Evolutionary conservation across 345 rosid species (phyloP).

Genomic region (Lumnitzera littorea): DNA sequence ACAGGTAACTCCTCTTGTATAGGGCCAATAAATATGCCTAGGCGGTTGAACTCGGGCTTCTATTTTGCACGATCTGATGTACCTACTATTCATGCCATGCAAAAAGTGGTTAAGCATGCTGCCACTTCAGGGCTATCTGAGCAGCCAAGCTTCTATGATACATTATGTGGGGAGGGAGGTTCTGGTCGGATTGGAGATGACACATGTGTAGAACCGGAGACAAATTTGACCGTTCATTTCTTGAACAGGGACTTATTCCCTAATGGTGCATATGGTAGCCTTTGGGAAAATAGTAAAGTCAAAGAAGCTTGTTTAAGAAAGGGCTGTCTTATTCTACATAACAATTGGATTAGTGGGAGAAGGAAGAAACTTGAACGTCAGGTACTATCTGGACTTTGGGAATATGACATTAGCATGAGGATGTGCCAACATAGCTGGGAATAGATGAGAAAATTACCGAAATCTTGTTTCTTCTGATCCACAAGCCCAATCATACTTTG

Average conservation of each 20-base stretch:
- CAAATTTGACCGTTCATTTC: constrained; percentile 61
- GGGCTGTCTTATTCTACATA: constrained; percentile 69
- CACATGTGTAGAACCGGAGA: constrained; percentile 59
- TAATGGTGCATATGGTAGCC: constrained; percentile 69
- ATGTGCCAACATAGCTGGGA: constrained; percentile 48
- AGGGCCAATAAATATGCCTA: constrained; percentile 82
- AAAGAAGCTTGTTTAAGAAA: constrained; percentile 45
- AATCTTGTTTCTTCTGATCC: background rate
- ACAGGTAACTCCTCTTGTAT: constrained; percentile 7
- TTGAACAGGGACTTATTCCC: constrained; percentile 81
- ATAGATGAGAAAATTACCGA: background rate
- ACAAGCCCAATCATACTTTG: constrained; percentile 13
- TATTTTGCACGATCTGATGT: constrained; percentile 62
- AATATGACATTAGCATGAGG: constrained; percentile 58
- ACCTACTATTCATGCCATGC: constrained; percentile 61
- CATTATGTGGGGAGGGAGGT: constrained; percentile 85
- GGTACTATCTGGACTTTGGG: constrained; percentile 71
- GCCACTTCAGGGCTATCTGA: constrained; percentile 67
- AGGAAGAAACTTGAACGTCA: constrained; percentile 76
- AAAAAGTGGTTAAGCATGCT: constrained; percentile 88
- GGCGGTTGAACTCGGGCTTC: constrained; percentile 87
- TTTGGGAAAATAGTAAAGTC: constrained; percentile 62
- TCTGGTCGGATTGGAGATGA: constrained; percentile 41
- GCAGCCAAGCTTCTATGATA: constrained; percentile 94
- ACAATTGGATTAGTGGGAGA: constrained; percentile 85